These are phyloP conservation scores for Prunella vulgaris DNA, from an alignment of 257 asterid genomes.

Conservation along the genomic window DNA sequence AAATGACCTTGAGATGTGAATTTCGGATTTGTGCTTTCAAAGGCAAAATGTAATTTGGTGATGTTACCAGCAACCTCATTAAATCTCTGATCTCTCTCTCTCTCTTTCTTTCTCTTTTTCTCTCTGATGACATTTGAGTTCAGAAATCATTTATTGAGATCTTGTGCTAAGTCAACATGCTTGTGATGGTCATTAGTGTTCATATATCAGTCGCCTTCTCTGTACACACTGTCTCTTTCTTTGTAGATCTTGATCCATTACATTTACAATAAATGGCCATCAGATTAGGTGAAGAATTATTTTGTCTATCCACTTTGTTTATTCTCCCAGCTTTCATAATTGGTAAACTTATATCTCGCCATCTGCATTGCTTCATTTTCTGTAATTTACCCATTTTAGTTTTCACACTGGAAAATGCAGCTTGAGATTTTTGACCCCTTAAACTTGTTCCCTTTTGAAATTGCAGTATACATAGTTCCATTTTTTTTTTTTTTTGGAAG, in stretches of 20 bases:
- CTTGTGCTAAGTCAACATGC: not conserved
- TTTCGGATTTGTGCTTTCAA: not conserved
- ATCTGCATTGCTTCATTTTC: conserved; percentile 7
- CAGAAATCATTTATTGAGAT: not conserved
- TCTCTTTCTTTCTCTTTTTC: not conserved
- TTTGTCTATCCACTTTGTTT: not conserved
- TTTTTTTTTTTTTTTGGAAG: too few relatives aligned
- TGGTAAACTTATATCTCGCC: conserved; percentile 3
- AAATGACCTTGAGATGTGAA: too few relatives aligned
- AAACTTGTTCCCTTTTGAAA: not conserved
- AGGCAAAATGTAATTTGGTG: not conserved
- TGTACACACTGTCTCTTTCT: conserved; percentile 2
- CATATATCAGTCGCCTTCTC: not conserved
- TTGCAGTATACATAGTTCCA: not conserved
- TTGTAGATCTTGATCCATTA: conserved; percentile 9
- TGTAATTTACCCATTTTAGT: not conserved
- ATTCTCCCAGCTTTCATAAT: not conserved
- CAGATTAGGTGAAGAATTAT: not conserved
- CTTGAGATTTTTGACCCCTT: not conserved
- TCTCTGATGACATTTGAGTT: not conserved
- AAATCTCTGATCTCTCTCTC: not conserved
- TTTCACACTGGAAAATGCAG: not conserved
- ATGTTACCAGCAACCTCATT: not conserved
- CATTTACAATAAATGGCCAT: not conserved
- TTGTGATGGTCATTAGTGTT: not conserved